These are phyloP conservation scores for Inga laurina DNA, from an alignment of 306 rosid genomes.

Conservation along the genomic window DNA sequence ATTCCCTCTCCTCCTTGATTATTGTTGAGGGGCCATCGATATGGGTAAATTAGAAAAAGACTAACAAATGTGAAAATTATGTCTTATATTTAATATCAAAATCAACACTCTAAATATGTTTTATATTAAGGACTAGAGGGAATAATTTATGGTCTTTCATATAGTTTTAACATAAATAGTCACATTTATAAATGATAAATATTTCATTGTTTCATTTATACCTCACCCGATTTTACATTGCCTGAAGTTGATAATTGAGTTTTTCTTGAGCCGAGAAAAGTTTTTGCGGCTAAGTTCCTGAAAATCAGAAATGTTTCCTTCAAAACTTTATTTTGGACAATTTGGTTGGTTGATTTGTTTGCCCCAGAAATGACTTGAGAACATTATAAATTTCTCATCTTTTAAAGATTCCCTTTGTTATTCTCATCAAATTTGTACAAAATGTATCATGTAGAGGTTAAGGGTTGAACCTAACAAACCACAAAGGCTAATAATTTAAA, in stretches of 20 bases:
- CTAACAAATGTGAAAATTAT: too few species aligned
- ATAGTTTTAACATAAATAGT: background rate
- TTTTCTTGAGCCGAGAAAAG: background rate
- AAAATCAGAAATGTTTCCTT: background rate
- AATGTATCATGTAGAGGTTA: background rate
- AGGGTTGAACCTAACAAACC: background rate
- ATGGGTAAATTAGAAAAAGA: too few species aligned
- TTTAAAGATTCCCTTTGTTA: background rate
- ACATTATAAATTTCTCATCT: background rate
- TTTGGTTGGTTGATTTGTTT: background rate
- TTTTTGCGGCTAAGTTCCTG: background rate
- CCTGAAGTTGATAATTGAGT: background rate
- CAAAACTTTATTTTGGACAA: background rate
- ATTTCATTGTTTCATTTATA: background rate
- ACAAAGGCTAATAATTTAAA: background rate
- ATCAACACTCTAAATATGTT: too few species aligned
- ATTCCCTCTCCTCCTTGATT: too few species aligned
- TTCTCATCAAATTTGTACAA: background rate
- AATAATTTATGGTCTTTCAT: background rate
- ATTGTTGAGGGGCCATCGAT: too few species aligned
- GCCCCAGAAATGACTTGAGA: background rate
- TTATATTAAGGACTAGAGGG: too few species aligned
- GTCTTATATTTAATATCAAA: too few species aligned
- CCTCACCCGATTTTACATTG: background rate
- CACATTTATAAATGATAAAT: background rate